Evolutionary conservation across 2,329 filamentous ascomycete species (phyloP), one percentile per base, ranked within the genome.

Genomic region (Ophiostoma ulmi): DNA sequence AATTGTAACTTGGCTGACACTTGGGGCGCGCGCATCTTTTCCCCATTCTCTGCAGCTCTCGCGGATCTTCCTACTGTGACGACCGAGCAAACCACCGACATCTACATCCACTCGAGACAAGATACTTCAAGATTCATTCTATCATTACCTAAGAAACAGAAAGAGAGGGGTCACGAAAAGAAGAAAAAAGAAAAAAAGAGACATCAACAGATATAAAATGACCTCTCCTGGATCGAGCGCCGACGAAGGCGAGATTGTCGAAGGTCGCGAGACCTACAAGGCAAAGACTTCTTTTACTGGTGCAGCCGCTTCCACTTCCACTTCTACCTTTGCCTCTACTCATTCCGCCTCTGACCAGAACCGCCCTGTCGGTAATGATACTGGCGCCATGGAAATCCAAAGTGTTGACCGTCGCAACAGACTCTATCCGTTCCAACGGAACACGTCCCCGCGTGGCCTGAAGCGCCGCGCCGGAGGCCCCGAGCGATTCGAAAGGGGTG

Each of bases 381-480:
- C 36, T 39, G 63, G 67, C 52, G 39, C 70, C 63, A 86, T 85
- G 86, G 88, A 89, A 87, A 86, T 88, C 90, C 89, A 84, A 87
- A 89, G 86, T 87, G 90, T 97, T 97, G 91, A 97, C 92, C 91
- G 90, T 88, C 88, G 85, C 86, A 87, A 91, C 91, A 97, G 93
- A 94, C 86, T 82, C 82, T 38, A 13, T 67, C n/a, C 65, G 65
- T 67, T 67, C 41, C 88, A 36, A 44, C 88, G 86, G 81, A 84
- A 81, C 80, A 86, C 84, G 84, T 78, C 89, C 66, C 88, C 89
- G 72, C 85, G 85, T 75, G 89, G 87, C 72, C 86, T 86, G 76
- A 94, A 94, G 80, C 86, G 91, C 74, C 79, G 85, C 76, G 87
- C 90, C 76, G 88, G 85, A 89, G 75, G 35, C 67, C 4, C 63